Conservation (phyloP, 2,329 filamentous ascomycete genomes). For the Fusarium acutatum region DNA sequence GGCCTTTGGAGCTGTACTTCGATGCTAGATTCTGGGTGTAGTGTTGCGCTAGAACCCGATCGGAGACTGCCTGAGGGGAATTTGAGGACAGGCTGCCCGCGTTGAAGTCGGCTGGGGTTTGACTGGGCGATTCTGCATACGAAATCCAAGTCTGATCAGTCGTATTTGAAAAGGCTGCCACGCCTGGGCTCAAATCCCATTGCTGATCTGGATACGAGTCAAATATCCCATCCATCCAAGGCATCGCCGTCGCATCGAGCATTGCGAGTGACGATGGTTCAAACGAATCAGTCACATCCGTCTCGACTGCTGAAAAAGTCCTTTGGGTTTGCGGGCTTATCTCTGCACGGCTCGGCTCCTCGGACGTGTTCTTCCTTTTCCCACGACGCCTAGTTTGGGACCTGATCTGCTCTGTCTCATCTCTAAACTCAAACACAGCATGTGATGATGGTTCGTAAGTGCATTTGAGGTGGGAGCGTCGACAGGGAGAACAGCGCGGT, state of each 20-base stretch:
- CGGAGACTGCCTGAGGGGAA: neutral
- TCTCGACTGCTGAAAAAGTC: fast-evolving
- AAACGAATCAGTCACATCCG: fast-evolving
- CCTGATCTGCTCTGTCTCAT: neutral
- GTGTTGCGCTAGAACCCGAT: neutral
- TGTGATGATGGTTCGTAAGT: neutral
- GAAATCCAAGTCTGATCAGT: neutral
- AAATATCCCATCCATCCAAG: neutral
- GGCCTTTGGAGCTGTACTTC: neutral
- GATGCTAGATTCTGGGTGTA: neutral
- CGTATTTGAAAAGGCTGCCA: fast-evolving
- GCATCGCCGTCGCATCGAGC: neutral
- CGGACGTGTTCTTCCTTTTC: fast-evolving
- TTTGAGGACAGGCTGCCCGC: neutral
- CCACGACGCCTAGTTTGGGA: too few species aligned
- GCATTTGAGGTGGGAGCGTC: neutral
- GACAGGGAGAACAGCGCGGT: neutral
- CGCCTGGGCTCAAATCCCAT: neutral
- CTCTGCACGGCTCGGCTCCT: fast-evolving
- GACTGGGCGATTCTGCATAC: too few species aligned
- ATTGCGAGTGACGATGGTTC: neutral
- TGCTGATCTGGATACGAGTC: neutral
- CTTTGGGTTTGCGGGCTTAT: neutral
- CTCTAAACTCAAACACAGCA: neutral
- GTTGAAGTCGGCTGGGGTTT: neutral